These are phyloP conservation scores for Daedaleopsis sinensis DNA, from an alignment of 768 basidiomycete genomes.

Conservation along the genomic window DNA sequence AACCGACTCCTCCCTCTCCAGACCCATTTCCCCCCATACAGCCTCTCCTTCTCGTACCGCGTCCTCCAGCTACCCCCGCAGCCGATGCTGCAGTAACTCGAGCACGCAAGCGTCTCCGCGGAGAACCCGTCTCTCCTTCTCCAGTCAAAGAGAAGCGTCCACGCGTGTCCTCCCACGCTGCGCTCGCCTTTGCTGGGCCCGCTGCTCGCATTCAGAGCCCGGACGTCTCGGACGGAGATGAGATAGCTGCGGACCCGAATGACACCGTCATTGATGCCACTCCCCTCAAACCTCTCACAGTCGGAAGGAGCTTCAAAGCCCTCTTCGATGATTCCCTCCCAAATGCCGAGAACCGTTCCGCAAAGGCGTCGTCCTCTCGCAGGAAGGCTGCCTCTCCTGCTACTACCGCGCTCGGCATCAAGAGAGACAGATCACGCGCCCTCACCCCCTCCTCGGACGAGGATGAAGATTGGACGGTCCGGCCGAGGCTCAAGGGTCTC, in stretches of 20 bases:
- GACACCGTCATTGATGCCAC: slow-evolving; percentile 68
- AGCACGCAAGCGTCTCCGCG: slow-evolving; percentile 80
- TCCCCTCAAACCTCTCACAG: slow-evolving; percentile 62
- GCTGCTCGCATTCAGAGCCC: slow-evolving; percentile 34
- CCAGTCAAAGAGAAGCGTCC: slow-evolving; percentile 77
- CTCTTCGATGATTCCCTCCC: slow-evolving; percentile 57
- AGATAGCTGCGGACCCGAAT: slow-evolving; percentile 29
- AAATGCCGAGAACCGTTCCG: slow-evolving; percentile 9
- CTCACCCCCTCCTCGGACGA: slow-evolving; percentile 27
- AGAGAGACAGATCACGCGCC: slow-evolving; percentile 21
- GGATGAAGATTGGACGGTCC: slow-evolving; percentile 24
- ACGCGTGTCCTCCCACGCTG: slow-evolving; percentile 50
- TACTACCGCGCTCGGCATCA: slow-evolving; percentile 10
- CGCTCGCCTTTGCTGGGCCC: slow-evolving; percentile 40
- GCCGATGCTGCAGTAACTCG: slow-evolving; percentile 54
- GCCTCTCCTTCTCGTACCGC: slow-evolving; percentile 21
- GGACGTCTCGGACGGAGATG: slow-evolving; percentile 39
- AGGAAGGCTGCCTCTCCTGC: slow-evolving; percentile 2
- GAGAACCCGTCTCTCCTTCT: slow-evolving; percentile 83
- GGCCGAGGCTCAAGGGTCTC: slow-evolving; percentile 26
- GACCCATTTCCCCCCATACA: slow-evolving; percentile 46
- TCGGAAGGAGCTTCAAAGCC: slow-evolving; percentile 63
- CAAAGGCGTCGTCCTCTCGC: slow-evolving; percentile 11
- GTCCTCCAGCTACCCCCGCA: slow-evolving; percentile 18
- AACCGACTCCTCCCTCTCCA: slow-evolving; percentile 34